A percentile compares a stretch with the other conserved stretches of the same genome.
Evolutionary conservation across 192 early-diverging fungal species (phyloP).

Genomic region (Paraglomus occultum): DNA sequence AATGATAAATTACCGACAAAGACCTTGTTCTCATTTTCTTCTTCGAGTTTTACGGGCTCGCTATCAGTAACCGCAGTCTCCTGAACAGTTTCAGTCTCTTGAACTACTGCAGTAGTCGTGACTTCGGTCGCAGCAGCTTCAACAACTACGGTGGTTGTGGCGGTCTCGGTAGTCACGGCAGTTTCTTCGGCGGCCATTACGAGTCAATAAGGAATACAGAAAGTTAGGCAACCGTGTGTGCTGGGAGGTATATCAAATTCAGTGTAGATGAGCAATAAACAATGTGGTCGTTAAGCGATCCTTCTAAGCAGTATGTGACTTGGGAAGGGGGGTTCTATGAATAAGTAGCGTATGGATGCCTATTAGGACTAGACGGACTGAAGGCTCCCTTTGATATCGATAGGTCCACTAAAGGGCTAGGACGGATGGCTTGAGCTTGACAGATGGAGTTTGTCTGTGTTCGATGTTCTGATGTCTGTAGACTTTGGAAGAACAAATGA

Average conservation of each 20-base stretch:
- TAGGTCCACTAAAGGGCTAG: conserved; percentile 28
- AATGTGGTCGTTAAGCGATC: conserved; percentile 21
- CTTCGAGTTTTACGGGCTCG: conserved; percentile 21
- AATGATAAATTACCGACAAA: conserved; percentile 97
- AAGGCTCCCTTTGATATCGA: conserved; percentile 21
- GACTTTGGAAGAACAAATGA: too few relatives aligned
- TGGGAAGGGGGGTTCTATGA: background rate
- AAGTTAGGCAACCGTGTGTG: too few relatives aligned
- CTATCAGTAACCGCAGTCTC: background rate
- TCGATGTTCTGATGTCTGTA: too few relatives aligned
- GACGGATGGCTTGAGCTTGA: background rate
- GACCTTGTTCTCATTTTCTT: conserved; percentile 67
- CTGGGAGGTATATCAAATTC: too few relatives aligned
- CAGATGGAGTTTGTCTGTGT: too few relatives aligned
- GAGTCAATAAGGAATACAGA: too few relatives aligned
- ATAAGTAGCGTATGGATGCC: conserved; percentile 18
- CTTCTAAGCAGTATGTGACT: conserved; percentile 1
- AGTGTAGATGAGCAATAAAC: too few relatives aligned
- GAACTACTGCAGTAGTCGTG: background rate
- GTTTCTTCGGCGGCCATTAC: too few relatives aligned
- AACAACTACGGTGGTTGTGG: background rate
- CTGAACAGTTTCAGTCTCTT: background rate
- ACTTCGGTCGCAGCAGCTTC: background rate
- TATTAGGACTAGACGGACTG: conserved; percentile 30
- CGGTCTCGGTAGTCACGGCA: background rate